Conservation (phyloP, 139 green algal species). For the Chlamydomonas schloesseri region DNA sequence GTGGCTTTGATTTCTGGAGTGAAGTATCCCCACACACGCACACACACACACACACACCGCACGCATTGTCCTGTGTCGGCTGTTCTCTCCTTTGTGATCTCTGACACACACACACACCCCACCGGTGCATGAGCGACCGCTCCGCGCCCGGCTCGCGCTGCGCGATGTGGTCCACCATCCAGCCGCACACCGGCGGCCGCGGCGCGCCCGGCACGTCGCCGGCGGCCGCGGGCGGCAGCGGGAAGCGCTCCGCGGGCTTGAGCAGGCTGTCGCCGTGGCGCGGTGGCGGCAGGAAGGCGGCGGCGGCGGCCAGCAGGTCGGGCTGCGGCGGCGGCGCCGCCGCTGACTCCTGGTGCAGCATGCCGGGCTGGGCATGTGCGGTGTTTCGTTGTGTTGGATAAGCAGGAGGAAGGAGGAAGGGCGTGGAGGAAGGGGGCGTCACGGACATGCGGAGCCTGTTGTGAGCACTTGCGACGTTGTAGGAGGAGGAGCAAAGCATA, state of each 20-base stretch:
- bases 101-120: neutral
- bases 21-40: too few relatives aligned
- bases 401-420: too few relatives aligned
- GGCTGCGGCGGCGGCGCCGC: neutral
- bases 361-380: neutral
- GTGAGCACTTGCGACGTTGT: too few relatives aligned
- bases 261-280: constrained; percentile 9
- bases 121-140: constrained; percentile 55
- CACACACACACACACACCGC: too few relatives aligned
- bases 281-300: constrained; percentile 17
- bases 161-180: constrained; percentile 50
- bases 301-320: constrained; percentile 13
- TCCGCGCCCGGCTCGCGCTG: constrained; percentile 43
- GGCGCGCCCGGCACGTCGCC: too few relatives aligned
- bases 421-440: too few relatives aligned
- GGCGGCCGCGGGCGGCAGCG: constrained; percentile 2
- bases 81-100: too few relatives aligned
- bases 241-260: constrained; percentile 4
- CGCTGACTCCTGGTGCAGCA: too few relatives aligned
- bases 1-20: too few relatives aligned
- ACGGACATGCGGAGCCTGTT: too few relatives aligned
- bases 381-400: neutral
- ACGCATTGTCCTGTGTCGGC: too few relatives aligned
- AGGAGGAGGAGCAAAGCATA: too few relatives aligned
- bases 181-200: constrained; percentile 8